These are phyloP conservation scores for Hyaloscypha bicolor DNA, from an alignment of 495 filamentous ascomycete genomes.

Conservation along the genomic window DNA sequence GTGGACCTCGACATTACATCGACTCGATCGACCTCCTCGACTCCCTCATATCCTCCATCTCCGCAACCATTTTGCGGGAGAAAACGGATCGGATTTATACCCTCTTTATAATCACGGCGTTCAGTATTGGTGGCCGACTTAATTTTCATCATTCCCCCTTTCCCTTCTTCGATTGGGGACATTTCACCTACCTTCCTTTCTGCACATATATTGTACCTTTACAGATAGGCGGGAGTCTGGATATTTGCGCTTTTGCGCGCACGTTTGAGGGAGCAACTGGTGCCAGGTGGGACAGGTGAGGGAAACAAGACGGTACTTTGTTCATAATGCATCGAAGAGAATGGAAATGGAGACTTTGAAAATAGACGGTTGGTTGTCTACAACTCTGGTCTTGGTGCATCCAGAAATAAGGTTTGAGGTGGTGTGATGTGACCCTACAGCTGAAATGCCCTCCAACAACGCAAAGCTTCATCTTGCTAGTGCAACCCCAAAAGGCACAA, in stretches of 20 bases:
- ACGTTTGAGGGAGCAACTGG: not conserved
- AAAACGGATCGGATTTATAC: not conserved
- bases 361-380: not conserved
- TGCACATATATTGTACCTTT: conserved; percentile 17
- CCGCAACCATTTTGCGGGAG: not conserved
- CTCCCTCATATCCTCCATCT: not conserved
- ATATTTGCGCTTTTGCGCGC: conserved; percentile 5
- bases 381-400: not conserved
- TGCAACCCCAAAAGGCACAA: not conserved
- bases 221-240: conserved; percentile 3
- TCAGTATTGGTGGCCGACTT: not conserved
- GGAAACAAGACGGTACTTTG: not conserved
- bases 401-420: not conserved
- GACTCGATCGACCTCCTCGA: not conserved
- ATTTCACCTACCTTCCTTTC: conserved; percentile 4
- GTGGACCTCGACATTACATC: not conserved
- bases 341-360: not conserved
- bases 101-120: not conserved
- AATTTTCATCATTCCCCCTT: not conserved
- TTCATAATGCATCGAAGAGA: conserved; percentile 11
- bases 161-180: not conserved
- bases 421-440: not conserved
- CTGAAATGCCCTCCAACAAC: not conserved
- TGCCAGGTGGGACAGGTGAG: not conserved
- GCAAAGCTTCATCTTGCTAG: not conserved